Evolutionary conservation across 306 rosid genomes (phyloP).

Genomic region (Vigna unguiculata): DNA sequence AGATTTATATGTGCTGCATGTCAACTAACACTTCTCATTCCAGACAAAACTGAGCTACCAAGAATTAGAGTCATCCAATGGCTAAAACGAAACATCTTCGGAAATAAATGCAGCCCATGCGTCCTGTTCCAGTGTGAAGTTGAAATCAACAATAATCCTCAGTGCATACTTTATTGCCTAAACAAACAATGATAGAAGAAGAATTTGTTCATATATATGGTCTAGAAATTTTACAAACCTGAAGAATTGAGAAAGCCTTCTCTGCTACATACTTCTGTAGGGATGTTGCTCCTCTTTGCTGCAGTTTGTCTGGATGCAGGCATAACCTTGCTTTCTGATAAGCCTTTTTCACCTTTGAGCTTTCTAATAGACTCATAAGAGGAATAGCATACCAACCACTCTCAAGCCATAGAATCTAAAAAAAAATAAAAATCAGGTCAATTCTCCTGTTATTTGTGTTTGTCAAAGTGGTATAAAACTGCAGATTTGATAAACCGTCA

Average conservation of each 20-base stretch:
- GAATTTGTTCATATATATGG: not conserved
- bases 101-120: conserved; percentile 90
- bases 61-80: conserved; percentile 39
- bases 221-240: conserved; percentile 55
- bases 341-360: conserved; percentile 78
- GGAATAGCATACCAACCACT: conserved; percentile 82
- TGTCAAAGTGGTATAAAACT: not conserved
- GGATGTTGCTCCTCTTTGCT: conserved; percentile 86
- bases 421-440: conserved; percentile 41
- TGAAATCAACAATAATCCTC: conserved; percentile 10
- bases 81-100: conserved; percentile 65
- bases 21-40: conserved; percentile 33
- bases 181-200: not conserved
- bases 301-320: conserved; percentile 92
- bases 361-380: conserved; percentile 63
- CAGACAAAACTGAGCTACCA: conserved; percentile 43
- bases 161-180: not conserved
- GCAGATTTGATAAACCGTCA: not conserved
- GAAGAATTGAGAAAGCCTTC: conserved; percentile 84
- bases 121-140: conserved; percentile 57
- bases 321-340: conserved; percentile 92
- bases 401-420: conserved; percentile 75
- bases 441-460: not conserved
- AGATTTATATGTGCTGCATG: conserved; percentile 28
- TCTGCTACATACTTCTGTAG: conserved; percentile 76